A percentile compares a stretch with the other conserved stretches of the same genome.
Evolutionary conservation across 1,139 yeast species (phyloP).

Genomic region (Taphrina communis): DNA sequence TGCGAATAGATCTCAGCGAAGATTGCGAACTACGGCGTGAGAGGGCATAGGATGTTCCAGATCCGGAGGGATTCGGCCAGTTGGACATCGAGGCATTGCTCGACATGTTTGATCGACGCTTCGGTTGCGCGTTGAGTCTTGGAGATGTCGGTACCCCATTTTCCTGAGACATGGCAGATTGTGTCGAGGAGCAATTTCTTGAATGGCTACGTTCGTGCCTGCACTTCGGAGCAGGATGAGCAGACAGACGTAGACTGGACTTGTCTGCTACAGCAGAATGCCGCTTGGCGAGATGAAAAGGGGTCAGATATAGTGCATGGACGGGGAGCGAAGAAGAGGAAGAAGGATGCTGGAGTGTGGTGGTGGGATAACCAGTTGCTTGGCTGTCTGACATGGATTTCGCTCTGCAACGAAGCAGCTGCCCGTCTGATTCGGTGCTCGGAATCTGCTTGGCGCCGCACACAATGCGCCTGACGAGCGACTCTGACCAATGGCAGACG

Average conservation of each 20-base stretch:
- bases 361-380: conserved; percentile 4
- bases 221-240: neutral
- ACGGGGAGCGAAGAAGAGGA: neutral
- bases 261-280: neutral
- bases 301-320: neutral
- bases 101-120: conserved; percentile 24
- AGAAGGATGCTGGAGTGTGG: neutral
- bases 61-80: conserved; percentile 1
- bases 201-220: conserved; percentile 1
- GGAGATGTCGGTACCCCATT: conserved; percentile 14
- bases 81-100: neutral
- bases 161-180: neutral
- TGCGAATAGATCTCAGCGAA: conserved; percentile 21
- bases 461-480: neutral
- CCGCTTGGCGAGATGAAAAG: neutral
- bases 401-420: neutral
- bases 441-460: neutral
- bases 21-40: conserved; percentile 24
- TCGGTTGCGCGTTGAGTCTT: conserved; percentile 4
- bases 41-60: neutral
- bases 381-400: neutral
- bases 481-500: no score
- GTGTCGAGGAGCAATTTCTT: neutral
- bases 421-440: neutral
- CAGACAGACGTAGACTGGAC: neutral